Evolutionary conservation across 805 yeast species (phyloP).

Genomic region (Komagataella pseudopastoris): DNA sequence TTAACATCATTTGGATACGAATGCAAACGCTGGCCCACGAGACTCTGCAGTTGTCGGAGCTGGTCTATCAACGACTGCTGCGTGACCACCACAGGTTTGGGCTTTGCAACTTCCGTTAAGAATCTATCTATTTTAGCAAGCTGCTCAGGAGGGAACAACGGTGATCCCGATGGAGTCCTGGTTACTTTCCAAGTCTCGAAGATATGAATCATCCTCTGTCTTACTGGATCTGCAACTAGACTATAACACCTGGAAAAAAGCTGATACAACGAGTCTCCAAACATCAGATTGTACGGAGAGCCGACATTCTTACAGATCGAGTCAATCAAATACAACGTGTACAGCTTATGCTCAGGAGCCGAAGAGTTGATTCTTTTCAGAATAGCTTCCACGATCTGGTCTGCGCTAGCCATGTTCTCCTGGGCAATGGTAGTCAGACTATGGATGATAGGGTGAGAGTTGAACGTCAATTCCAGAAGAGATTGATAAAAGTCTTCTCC

Average conservation of each 20-base stretch:
- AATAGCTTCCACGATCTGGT: slow-evolving; percentile 63
- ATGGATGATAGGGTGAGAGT: slow-evolving; percentile 82
- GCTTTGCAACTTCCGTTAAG: slow-evolving; percentile 39
- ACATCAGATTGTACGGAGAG: slow-evolving; percentile 70
- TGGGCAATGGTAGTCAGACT: slow-evolving; percentile 76
- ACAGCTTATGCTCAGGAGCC: slow-evolving; percentile 75
- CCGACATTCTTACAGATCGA: slow-evolving; percentile 89
- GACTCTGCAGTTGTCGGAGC: slow-evolving; percentile 23
- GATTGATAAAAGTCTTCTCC: slow-evolving; percentile 60
- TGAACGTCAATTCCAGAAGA: slow-evolving; percentile 67
- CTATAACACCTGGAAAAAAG: slow-evolving; percentile 68
- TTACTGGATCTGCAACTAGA: slow-evolving; percentile 61
- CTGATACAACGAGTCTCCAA: slow-evolving; percentile 56
- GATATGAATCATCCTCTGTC: slow-evolving; percentile 61
- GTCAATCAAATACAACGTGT: slow-evolving; percentile 73
- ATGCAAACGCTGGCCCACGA: slow-evolving; percentile 26
- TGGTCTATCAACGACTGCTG: slow-evolving; percentile 12
- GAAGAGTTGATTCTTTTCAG: slow-evolving; percentile 52
- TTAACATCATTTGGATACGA: slow-evolving; percentile 23
- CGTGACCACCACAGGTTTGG: slow-evolving; percentile 1
- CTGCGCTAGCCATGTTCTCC: slow-evolving; percentile 69
- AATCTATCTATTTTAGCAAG: slow-evolving; percentile 64
- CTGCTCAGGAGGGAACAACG: slow-evolving; percentile 61
- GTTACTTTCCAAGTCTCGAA: slow-evolving; percentile 83
- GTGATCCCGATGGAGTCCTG: slow-evolving; percentile 43